Percentiles rank a stretch among this genome's conserved stretches.
phyloP scores from a whole-genome alignment of 164 flowering plant species.

The Macadamia tetraphylla region DNA sequence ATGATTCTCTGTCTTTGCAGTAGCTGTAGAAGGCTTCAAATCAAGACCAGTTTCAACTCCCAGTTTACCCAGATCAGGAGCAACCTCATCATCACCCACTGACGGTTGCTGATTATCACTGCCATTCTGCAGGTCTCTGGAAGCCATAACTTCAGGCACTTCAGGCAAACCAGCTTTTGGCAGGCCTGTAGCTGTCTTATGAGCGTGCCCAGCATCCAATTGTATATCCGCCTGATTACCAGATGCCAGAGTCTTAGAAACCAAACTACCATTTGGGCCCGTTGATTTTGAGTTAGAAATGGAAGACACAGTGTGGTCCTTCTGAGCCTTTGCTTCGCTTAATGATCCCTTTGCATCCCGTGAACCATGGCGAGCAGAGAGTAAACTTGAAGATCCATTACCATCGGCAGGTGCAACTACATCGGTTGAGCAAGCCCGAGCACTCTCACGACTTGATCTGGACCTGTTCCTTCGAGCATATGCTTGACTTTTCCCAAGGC shows the following conservation, averaged over 20 bases:
- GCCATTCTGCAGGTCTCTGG: slow-evolving; percentile 23
- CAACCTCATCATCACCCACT: slow-evolving; percentile 20
- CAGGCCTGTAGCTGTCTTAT: slow-evolving; percentile 10
- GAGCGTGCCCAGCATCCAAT: slow-evolving; percentile 29
- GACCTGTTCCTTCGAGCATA: slow-evolving; percentile 85
- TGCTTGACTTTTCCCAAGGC: slow-evolving; percentile 40
- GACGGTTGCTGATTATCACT: slow-evolving; percentile 22
- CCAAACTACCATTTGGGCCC: slow-evolving; percentile 36
- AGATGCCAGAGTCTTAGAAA: slow-evolving; percentile 22
- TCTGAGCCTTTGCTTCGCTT: slow-evolving; percentile 33
- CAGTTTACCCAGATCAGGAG: slow-evolving; percentile 20
- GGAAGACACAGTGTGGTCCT: slow-evolving; percentile 31
- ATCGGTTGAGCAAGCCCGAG: slow-evolving; percentile 50
- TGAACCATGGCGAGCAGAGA: slow-evolving; percentile 38
- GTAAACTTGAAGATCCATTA: slow-evolving; percentile 35
- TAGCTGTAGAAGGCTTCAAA: slow-evolving; percentile 22
- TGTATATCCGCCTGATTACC: slow-evolving; percentile 37
- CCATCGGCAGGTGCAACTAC: slow-evolving; percentile 38
- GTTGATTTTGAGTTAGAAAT: slow-evolving; percentile 34
- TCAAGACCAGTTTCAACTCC: slow-evolving; percentile 29
- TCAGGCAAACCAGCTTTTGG: slow-evolving; percentile 23
- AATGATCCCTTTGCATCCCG: slow-evolving; percentile 44
- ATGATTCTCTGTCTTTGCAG: slow-evolving; percentile 28
- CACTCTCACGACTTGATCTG: slow-evolving; percentile 57
- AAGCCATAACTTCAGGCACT: slow-evolving; percentile 17